Evolutionary conservation across 495 filamentous ascomycete genomes (phyloP).

Genomic region (Tetracladium setigerum): DNA sequence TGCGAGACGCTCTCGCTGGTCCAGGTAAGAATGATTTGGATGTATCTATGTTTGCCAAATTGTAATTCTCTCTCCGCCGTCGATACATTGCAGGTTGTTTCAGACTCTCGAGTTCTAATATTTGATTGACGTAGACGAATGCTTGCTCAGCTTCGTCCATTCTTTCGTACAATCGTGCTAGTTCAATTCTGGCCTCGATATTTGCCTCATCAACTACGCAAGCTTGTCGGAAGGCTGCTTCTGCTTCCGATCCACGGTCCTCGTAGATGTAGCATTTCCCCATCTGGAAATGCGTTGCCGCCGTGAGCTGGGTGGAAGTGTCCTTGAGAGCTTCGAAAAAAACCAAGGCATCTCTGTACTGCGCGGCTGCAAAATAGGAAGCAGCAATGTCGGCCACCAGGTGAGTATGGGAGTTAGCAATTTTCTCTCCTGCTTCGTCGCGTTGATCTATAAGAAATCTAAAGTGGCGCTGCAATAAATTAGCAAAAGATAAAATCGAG

Average conservation of each 20-base stretch:
- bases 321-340: constrained; percentile 66
- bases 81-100: constrained; percentile 26
- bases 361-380: constrained; percentile 48
- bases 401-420: constrained; percentile 58
- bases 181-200: constrained; percentile 62
- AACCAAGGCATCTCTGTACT: constrained; percentile 55
- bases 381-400: constrained; percentile 68
- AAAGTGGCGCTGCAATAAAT: constrained; percentile 33
- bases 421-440: constrained; percentile 36
- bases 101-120: constrained; percentile 44
- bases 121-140: constrained; percentile 63
- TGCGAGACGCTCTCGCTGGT: not conserved
- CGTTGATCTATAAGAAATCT: constrained; percentile 53
- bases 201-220: constrained; percentile 60
- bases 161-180: constrained; percentile 75
- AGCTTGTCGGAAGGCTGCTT: constrained; percentile 64
- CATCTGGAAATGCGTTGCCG: constrained; percentile 58
- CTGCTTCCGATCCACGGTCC: constrained; percentile 58
- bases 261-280: constrained; percentile 62
- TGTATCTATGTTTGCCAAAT: constrained; percentile 16
- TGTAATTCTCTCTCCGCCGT: constrained; percentile 25
- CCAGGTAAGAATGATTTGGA: constrained; percentile 1
- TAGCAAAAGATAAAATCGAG: constrained; percentile 2
- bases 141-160: constrained; percentile 63
- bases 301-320: constrained; percentile 47